A percentile compares a stretch with the other conserved stretches of the same genome.
Conservation (phyloP, 2,329 filamentous ascomycete species). For the Rhynchosporium agropyri region DNA sequence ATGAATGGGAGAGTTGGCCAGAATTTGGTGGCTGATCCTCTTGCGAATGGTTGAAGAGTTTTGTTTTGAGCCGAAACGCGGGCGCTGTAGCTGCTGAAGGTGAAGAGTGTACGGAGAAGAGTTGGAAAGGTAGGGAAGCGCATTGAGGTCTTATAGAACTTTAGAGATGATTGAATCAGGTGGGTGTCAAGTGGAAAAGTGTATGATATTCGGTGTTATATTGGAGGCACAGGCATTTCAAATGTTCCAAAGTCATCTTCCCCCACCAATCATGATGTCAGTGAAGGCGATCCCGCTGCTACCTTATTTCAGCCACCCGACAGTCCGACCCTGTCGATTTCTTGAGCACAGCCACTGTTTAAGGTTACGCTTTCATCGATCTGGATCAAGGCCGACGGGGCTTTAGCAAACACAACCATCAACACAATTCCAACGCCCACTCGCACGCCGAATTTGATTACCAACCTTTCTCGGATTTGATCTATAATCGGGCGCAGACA, state of each 20-base stretch:
- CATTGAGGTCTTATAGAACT: constrained; percentile 47
- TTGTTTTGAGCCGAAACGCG: constrained; percentile 36
- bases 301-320: constrained; percentile 13
- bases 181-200: not conserved
- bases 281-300: not conserved
- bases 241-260: constrained; percentile 18
- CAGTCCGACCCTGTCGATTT: constrained; percentile 6
- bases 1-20: constrained; percentile 82
- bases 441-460: constrained; percentile 12
- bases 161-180: constrained; percentile 8
- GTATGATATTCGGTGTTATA: constrained; percentile 30
- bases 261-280: constrained; percentile 32
- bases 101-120: constrained; percentile 50
- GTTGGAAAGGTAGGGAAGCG: constrained; percentile 52
- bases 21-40: constrained; percentile 53
- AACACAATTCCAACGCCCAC: constrained; percentile 4
- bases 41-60: constrained; percentile 43
- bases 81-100: constrained; percentile 50
- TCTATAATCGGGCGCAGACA: constrained; percentile 45
- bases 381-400: constrained; percentile 31
- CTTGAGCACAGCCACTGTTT: constrained; percentile 6
- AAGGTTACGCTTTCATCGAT: constrained; percentile 20
- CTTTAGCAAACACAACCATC: constrained; percentile 5
- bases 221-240: constrained; percentile 33
- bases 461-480: constrained; percentile 9